These are phyloP conservation scores for Chalciporus piperatus DNA, from an alignment of 768 basidiomycete genomes.

Conservation along the genomic window DNA sequence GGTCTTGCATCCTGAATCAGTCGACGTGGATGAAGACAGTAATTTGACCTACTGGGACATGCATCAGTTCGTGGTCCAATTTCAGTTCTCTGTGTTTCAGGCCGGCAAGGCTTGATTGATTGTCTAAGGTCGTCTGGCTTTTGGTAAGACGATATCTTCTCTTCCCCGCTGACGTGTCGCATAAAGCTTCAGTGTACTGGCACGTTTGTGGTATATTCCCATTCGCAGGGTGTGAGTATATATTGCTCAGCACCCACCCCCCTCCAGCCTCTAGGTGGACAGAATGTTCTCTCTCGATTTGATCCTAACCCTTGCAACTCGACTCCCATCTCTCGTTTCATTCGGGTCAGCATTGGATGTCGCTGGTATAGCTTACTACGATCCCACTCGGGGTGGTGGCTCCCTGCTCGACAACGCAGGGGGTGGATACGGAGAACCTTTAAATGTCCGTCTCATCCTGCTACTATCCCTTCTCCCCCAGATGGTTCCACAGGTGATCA, in stretches of 20 bases:
- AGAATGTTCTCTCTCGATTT: constrained; percentile 7
- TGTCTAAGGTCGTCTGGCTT: no score
- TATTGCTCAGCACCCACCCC: neutral
- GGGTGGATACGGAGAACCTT: constrained; percentile 39
- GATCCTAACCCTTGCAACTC: neutral
- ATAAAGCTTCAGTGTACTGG: no score
- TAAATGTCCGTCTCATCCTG: constrained; percentile 36
- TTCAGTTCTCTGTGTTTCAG: neutral
- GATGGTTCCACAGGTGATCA: constrained; percentile 45
- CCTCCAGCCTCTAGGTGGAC: neutral
- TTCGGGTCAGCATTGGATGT: neutral
- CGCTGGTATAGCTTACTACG: constrained; percentile 28
- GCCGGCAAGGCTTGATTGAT: no score
- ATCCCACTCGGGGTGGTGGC: constrained; percentile 37
- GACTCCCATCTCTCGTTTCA: constrained; percentile 4
- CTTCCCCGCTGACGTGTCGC: no score
- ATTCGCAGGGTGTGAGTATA: neutral
- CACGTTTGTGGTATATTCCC: neutral
- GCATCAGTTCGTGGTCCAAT: neutral
- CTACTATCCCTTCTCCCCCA: neutral
- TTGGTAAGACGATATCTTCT: no score
- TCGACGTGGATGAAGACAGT: no score
- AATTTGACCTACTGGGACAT: no score
- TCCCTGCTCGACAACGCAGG: constrained; percentile 42
- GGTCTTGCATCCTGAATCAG: neutral